Base-by-base conservation (phyloP, 176 grass and related monocot species). In the Oryza meyeriana region DNA sequence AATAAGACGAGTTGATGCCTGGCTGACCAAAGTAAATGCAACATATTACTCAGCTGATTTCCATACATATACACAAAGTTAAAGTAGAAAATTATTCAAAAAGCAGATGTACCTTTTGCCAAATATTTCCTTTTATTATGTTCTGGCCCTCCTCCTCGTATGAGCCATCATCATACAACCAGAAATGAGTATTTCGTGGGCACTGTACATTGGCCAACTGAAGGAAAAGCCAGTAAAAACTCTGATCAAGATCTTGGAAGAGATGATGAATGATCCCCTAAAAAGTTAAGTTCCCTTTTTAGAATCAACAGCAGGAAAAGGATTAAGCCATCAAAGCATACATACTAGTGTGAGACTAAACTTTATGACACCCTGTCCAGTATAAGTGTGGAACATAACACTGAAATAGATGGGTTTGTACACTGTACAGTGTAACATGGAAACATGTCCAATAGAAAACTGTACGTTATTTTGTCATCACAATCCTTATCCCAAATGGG, bases 141-240 rank as follows among this genome's bases (percentile, higher is more conserved):
- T 94, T 94, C 73, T 94, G 92, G 26, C 92, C 92, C 84, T 94
- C 92, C 75, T 94, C 92, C 68, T 94, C 89, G 8, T 89, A 94
- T 12, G 81, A 79, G 25, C 92, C 92, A 77, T 92, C 92, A 79
- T 94, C 87, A 87, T 94, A 94, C 30, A 94, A 85, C 92, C 89
- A 94, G 76, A 94, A 94, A 84, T 92, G 92, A 44, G 92, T 94
- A 84, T 80, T 90, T 57, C 84, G 81, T 33, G 89, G 87, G 72
- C 92, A 94, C 34, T 91, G 92, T 26, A 94, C 92, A 80, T 76
- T 87, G 77, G 89, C 89, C 80, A 94, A n/a, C 92, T 94, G 80
- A 76, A 84, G 50, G 71, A 84, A 84, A 83, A 84, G 81, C 81
- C 81, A 76, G 31, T 66, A 83, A 83, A 77, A 84, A 84, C 42